Evolutionary conservation across 1,139 yeast species (phyloP), one percentile per base, ranked within the genome.

Genomic region (Kodamaea fungicola): DNA sequence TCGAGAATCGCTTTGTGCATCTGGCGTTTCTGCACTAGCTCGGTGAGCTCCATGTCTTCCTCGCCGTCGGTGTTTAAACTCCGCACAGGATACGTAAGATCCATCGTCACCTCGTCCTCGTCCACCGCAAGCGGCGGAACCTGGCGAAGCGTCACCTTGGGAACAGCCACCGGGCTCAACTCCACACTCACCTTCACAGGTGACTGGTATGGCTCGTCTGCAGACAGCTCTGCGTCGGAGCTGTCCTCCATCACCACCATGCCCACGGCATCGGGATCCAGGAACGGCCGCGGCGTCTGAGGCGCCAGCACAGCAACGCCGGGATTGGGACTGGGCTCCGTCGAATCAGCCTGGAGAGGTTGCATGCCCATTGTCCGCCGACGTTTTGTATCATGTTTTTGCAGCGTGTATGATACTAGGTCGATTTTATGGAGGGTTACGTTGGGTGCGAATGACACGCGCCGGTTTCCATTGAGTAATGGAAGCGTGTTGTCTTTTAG

Each of bases 391-490:
- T 45, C 46, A 28, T 37, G 33, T 16, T 40, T 36, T 19, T 31
- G 34, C 31, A 36, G 35, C 22, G 35, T 25, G 26, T 42, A 43
- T 2, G 77, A 74, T 5, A 74, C 62, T 41, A 74, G 59, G 43
- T 76, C 80, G 39, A 82, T 76, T 48, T 80, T 80, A 55, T 82
- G 88, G 27, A 83, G 60, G 0, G 88, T 82, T 0, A 82, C 89
- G 49, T 82, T 89, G 1, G 87, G 87, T 2, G 88, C 87, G 63
- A 83, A 83, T 1, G 87, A 80, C 0, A 83, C 89, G 27, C 89
- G 58, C 46, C 89, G 61, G 46, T 52, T 54, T 22, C 49, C 50
- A 31, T 42, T 43, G 22, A 49, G 37, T 9, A 59, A 33, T 1
- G 60, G 61, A 7, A 55, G 42, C 7, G 62, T 54, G 35, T 54